A percentile compares a stretch with the other conserved stretches of the same genome.
These are phyloP conservation scores for Thalia dealbata DNA, from an alignment of 176 grass and related monocot species.

Conservation along the genomic window DNA sequence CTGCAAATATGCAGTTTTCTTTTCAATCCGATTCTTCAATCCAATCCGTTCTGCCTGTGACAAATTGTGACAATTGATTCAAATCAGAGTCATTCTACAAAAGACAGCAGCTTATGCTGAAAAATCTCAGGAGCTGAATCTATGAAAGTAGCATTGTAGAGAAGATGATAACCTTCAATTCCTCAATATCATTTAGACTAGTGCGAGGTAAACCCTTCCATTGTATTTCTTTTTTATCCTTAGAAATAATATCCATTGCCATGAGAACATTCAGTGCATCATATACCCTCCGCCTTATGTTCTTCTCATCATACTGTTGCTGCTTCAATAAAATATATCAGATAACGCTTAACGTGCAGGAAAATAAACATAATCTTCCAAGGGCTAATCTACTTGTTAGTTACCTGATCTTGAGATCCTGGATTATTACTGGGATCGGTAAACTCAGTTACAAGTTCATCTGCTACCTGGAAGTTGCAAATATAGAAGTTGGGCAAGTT, in stretches of 20 bases:
- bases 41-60: constrained; percentile 51
- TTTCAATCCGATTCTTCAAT: constrained; percentile 71
- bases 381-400: constrained; percentile 14
- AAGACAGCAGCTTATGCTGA: neutral
- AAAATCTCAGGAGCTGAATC: neutral
- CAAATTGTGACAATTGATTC: neutral
- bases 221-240: constrained; percentile 99
- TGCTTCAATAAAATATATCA: constrained; percentile 35
- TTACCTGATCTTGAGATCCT: constrained; percentile 68
- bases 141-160: neutral
- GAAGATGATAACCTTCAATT: constrained; percentile 56
- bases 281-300: constrained; percentile 94
- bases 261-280: constrained; percentile 94
- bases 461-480: constrained; percentile 62
- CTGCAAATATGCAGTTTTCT: constrained; percentile 86
- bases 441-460: constrained; percentile 96
- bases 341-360: constrained; percentile 9
- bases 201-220: constrained; percentile 97
- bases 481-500: neutral
- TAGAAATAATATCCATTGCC: constrained; percentile 99
- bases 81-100: neutral
- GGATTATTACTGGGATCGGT: constrained; percentile 58
- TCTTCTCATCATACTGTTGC: constrained; percentile 99
- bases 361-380: neutral
- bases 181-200: constrained; percentile 77